Evolutionary conservation across 805 yeast genomes (phyloP), one percentile per base, ranked within the genome.

Genomic region (Teunomyces kruisii): DNA sequence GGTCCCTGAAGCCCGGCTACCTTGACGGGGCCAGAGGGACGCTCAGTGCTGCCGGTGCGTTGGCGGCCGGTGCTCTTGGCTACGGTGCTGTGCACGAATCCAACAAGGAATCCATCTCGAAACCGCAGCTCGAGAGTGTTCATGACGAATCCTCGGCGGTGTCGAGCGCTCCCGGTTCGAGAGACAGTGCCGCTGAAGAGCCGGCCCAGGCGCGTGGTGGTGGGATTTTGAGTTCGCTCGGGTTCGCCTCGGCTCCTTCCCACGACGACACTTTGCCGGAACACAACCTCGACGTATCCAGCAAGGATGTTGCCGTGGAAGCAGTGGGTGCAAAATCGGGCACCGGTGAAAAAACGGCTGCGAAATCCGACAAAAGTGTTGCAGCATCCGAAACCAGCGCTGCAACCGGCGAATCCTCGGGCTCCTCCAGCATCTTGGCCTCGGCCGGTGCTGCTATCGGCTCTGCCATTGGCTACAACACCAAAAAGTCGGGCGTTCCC

Each of bases 391-490:
- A 19, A 19, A 19, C 22, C 22, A 19, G 22, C 6, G 22, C 22
- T 19, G 22, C 22, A 19, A n/a, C 6, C 22, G 22, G 6, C 22
- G 6, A 3, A 19, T 19, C n/a, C n/a, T 19, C 22, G 22, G 22
- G 6, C 22, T 19, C 22, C 6, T 19, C 22, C 6, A 42, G 47
- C 4, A 16, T 29, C 40, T 39, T 48, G 27, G 51, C 53, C 2
- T 39, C 53, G 10, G 49, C 53, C 26, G 49, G 57, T 5, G 57
- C 58, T 8, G 58, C 57, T 3, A 47, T 49, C 9, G 53, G 56
- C 16, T 12, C 15, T 14, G 28, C 43, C 1, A 29, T 40, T 3
- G 13, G 19, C 28, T 43, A 38, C 19, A 15, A 27, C 13, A 30
- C 29, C 13, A 16, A 22, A 16, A n/a, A 39, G 27, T 26, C 24